Conservation (phyloP, 768 basidiomycete genomes). For the Xerocomus potaroensis region DNA sequence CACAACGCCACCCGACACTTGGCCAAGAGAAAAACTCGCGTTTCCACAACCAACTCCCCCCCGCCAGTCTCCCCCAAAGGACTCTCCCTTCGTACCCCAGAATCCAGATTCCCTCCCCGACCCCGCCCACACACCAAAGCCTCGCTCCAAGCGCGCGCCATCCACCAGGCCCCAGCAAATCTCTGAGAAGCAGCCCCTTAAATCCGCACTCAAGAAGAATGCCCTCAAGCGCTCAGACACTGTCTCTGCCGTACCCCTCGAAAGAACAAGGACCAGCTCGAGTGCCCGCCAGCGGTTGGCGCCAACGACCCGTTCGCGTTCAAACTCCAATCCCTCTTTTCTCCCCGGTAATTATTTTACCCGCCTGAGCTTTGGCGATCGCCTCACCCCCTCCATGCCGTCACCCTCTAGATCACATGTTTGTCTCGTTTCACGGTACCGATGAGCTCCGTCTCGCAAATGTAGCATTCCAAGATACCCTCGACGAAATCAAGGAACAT, state of each 20-base stretch:
- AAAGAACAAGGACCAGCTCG: constrained; percentile 43
- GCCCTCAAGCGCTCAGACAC: constrained; percentile 25
- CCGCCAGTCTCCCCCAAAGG: constrained; percentile 15
- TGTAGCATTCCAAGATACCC: constrained; percentile 46
- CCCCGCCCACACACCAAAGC: constrained; percentile 23
- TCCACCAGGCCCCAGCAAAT: constrained; percentile 21
- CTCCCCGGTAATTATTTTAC: constrained; percentile 23
- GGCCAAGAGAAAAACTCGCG: constrained; percentile 33
- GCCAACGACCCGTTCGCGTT: constrained; percentile 32
- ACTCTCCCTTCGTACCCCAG: constrained; percentile 24
- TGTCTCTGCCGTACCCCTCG: constrained; percentile 24
- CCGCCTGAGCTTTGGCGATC: constrained; percentile 17
- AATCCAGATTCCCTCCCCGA: constrained; percentile 19
- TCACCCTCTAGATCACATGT: constrained; percentile 56
- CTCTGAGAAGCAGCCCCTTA: constrained; percentile 39
- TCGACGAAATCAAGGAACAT: constrained; percentile 53
- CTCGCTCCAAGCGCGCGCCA: constrained; percentile 35
- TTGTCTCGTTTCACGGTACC: constrained; percentile 62
- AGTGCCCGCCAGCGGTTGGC: constrained; percentile 29
- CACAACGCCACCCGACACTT: constrained; percentile 28
- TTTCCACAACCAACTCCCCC: constrained; percentile 25
- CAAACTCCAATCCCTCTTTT: constrained; percentile 35
- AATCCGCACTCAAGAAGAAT: constrained; percentile 56
- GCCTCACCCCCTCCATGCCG: constrained; percentile 22
- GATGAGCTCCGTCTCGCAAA: constrained; percentile 54